Evolutionary conservation across 2,329 filamentous ascomycete species (phyloP).

Genomic region (Fusarium praegraminearum): DNA sequence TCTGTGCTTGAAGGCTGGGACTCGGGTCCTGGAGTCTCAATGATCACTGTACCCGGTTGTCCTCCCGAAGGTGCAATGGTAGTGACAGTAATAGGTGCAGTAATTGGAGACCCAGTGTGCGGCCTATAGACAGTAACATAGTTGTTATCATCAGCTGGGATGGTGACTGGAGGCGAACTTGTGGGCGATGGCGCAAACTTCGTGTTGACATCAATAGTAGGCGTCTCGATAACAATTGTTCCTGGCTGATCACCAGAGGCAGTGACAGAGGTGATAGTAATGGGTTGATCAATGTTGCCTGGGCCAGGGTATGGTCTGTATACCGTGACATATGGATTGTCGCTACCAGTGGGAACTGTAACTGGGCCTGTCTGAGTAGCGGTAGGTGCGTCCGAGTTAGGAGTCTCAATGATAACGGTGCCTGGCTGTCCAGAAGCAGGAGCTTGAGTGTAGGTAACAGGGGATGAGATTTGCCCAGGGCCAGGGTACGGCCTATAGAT

Average conservation of each 20-base stretch:
- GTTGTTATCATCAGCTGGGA: neutral
- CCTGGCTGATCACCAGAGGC: constrained; percentile 27
- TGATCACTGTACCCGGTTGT: constrained; percentile 36
- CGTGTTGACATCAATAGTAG: constrained; percentile 24
- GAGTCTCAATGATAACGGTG: constrained; percentile 36
- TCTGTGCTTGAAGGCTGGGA: neutral
- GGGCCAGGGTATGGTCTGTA: constrained; percentile 35
- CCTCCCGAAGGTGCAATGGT: constrained; percentile 36
- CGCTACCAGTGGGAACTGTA: constrained; percentile 21
- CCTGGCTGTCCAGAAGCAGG: constrained; percentile 29
- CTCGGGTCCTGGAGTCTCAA: constrained; percentile 31
- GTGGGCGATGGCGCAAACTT: constrained; percentile 25
- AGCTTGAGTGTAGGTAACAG: constrained; percentile 27
- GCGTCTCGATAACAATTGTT: constrained; percentile 37
- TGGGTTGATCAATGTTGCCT: constrained; percentile 31
- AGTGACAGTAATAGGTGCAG: constrained; percentile 35
- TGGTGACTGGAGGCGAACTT: constrained; percentile 13
- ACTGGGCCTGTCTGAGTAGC: constrained; percentile 23
- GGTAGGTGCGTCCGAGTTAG: constrained; percentile 25
- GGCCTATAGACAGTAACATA: constrained; percentile 36
- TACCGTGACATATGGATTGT: constrained; percentile 33
- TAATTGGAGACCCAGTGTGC: constrained; percentile 27
- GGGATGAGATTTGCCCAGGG: constrained; percentile 22
- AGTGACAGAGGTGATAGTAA: constrained; percentile 31
- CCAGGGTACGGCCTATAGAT: constrained; percentile 33